Conservation (phyloP, 805 yeast genomes). For the Phaffomyces antillensis region DNA sequence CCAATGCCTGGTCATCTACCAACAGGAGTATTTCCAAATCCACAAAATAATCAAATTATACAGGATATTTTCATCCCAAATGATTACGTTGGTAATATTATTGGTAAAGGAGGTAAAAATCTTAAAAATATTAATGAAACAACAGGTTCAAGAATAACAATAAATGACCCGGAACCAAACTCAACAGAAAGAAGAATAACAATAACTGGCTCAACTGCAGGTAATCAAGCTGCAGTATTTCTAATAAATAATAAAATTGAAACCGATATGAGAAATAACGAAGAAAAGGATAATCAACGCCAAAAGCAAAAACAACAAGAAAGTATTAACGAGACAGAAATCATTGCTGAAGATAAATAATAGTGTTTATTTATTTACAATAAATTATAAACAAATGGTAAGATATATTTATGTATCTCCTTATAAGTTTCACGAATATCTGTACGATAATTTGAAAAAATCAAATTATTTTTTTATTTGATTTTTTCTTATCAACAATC, state of each 20-base stretch:
- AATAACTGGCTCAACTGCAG: conserved; percentile 57
- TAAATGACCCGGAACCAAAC: conserved; percentile 53
- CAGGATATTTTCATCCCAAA: conserved; percentile 74
- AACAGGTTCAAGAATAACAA: conserved; percentile 69
- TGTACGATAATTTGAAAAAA: too few relatives aligned
- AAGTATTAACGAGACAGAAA: background rate
- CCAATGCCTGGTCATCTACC: background rate
- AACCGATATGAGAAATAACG: conserved; percentile 51
- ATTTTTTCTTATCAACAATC: background rate
- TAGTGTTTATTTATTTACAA: background rate
- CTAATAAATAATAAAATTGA: conserved; percentile 64
- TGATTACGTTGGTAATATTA: conserved; percentile 73
- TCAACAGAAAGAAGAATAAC: conserved; percentile 54
- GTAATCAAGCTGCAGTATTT: conserved; percentile 66
- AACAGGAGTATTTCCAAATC: background rate
- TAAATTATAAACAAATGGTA: too few relatives aligned
- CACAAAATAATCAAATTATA: conserved; percentile 32
- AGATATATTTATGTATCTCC: too few relatives aligned
- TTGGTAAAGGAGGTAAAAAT: conserved; percentile 81
- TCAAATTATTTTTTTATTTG: too few relatives aligned
- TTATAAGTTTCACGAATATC: too few relatives aligned
- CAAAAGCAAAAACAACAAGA: background rate
- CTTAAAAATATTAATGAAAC: conserved; percentile 69
- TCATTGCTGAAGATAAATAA: background rate
- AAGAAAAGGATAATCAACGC: conserved; percentile 6